These are phyloP conservation scores for Arabidopsis suecica DNA, from an alignment of 345 rosid genomes.

Conservation along the genomic window DNA sequence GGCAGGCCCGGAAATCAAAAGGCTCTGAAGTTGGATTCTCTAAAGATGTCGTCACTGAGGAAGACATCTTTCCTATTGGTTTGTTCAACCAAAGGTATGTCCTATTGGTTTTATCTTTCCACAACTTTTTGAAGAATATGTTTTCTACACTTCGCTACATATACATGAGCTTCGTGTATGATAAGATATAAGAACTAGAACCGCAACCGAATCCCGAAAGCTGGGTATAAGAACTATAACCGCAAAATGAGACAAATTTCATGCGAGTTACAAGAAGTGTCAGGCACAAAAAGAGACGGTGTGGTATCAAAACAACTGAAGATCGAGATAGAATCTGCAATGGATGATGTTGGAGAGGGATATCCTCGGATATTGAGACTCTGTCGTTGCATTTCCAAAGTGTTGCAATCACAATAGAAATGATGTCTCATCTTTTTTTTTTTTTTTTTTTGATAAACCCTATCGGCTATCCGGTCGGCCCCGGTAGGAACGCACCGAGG, in stretches of 20 bases:
- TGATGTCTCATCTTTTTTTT: conserved; percentile 34
- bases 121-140: not conserved
- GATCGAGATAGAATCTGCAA: conserved; percentile 34
- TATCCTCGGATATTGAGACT: conserved; percentile 47
- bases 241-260: too few relatives aligned
- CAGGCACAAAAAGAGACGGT: not conserved
- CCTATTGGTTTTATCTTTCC: conserved; percentile 30
- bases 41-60: conserved; percentile 38
- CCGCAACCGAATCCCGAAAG: too few relatives aligned
- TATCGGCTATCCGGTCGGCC: too few relatives aligned
- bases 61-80: not conserved
- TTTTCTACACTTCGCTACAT: conserved; percentile 12
- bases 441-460: too few relatives aligned
- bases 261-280: not conserved
- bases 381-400: conserved; percentile 36
- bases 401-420: conserved; percentile 32
- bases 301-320: conserved; percentile 5
- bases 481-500: too few relatives aligned
- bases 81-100: conserved; percentile 75
- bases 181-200: too few relatives aligned
- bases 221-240: too few relatives aligned
- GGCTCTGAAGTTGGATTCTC: conserved; percentile 48
- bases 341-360: conserved; percentile 22
- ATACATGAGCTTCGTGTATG: not conserved
- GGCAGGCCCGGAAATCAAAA: conserved; percentile 48